Percentiles rank a stretch among this genome's conserved stretches.
Conservation (phyloP, 2,329 filamentous ascomycete genomes). For the Ramichloridium luteum region DNA sequence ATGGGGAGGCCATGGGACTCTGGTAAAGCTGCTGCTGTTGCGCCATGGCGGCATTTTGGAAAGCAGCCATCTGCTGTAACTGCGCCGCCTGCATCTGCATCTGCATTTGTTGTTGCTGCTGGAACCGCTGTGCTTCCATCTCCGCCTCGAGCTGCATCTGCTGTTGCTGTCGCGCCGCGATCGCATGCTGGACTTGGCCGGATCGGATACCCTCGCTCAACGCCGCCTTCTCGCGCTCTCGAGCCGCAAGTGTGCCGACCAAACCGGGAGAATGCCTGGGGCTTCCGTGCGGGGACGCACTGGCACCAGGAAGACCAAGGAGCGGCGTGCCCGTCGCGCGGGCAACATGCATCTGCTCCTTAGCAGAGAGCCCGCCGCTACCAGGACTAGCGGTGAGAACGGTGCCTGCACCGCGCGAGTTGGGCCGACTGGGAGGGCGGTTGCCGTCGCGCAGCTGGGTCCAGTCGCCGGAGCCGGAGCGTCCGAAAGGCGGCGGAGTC, state of each 20-base stretch:
- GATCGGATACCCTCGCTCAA: slow-evolving; percentile 55
- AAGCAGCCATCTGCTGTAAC: slow-evolving; percentile 22
- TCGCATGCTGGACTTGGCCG: slow-evolving; percentile 59
- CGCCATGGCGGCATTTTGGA: too few species aligned
- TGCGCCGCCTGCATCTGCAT: slow-evolving; percentile 15
- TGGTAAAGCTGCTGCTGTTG: too few species aligned
- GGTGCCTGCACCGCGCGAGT: slow-evolving; percentile 22
- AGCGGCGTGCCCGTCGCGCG: slow-evolving; percentile 67
- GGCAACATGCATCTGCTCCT: slow-evolving; percentile 81
- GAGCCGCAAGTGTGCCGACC: slow-evolving; percentile 65
- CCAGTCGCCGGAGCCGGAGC: slow-evolving; percentile 35
- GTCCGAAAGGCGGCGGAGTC: slow-evolving; percentile 33
- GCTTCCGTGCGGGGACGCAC: neutral
- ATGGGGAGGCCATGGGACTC: too few species aligned
- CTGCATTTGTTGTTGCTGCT: slow-evolving; percentile 13
- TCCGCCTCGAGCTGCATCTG: slow-evolving; percentile 24
- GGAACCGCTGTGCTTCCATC: slow-evolving; percentile 27
- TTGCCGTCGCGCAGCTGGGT: slow-evolving; percentile 17
- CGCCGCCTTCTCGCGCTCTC: slow-evolving; percentile 65
- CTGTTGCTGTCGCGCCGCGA: slow-evolving; percentile 44
- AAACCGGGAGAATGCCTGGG: slow-evolving; percentile 38
- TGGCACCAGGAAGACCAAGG: slow-evolving; percentile 31
- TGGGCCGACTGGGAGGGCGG: slow-evolving; percentile 19
- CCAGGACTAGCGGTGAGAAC: slow-evolving; percentile 9
- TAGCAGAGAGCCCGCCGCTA: slow-evolving; percentile 53